phyloP scores from a whole-genome alignment of 148 eudicot genomes.

The Arctostaphylos glauca region DNA sequence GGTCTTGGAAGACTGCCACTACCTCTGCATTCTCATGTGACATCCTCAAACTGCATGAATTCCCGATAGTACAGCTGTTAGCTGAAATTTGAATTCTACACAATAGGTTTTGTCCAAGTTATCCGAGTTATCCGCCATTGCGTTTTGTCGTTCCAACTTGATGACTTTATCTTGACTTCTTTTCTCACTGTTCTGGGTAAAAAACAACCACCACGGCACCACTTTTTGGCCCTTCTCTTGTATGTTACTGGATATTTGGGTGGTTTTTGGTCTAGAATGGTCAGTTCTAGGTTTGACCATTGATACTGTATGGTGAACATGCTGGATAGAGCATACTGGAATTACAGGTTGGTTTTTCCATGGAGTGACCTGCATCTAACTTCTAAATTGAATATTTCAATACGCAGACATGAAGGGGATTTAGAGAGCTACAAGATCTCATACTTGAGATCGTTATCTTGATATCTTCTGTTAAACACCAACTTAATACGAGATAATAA shows the following conservation, averaged over 20 bases:
- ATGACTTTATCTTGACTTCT: not conserved
- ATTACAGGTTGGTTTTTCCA: not conserved
- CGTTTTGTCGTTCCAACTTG: not conserved
- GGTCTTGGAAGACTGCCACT: not conserved
- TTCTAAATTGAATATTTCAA: not conserved
- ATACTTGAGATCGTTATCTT: not conserved
- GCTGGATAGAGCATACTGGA: not conserved
- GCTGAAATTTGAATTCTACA: not conserved
- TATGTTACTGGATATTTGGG: not conserved
- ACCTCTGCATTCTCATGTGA: not conserved
- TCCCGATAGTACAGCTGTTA: not conserved
- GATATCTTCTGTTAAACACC: not conserved
- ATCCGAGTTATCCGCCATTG: not conserved
- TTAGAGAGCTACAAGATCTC: not conserved
- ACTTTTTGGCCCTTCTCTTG: not conserved
- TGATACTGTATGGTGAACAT: not conserved
- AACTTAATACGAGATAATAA: not conserved
- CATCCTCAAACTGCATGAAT: not conserved
- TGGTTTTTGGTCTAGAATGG: not conserved
- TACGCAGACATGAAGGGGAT: too few species aligned
- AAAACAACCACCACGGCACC: too few species aligned
- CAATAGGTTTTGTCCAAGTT: not conserved
- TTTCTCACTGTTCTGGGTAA: not conserved
- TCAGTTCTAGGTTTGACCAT: not conserved
- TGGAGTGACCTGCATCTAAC: not conserved